Base-by-base conservation (phyloP, 2,329 filamentous ascomycete genomes). In the Hysterium pulicare region DNA sequence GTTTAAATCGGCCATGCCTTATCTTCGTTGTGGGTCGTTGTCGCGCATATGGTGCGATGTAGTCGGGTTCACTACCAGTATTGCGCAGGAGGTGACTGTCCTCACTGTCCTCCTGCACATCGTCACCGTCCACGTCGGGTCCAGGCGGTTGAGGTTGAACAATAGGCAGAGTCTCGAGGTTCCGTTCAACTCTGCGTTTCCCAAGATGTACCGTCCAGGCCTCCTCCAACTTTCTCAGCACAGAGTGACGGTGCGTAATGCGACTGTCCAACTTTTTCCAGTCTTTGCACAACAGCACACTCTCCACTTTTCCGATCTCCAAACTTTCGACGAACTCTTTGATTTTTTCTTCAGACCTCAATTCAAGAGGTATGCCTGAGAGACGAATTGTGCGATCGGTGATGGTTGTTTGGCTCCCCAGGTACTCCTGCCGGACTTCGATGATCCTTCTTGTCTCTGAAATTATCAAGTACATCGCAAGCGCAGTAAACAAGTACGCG, bases 341-440 rank as follows among this genome's bases (percentile, higher is more conserved):
- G 53, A 98, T 88, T 55, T 84, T 84, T 8, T 82, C 79, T 64
- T 97, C 91, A 0, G 86, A 86, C 44, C 87, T 80, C 45, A 97
- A 70, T 19, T 91, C 83, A 3, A 68, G 62, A 0, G 94, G 93
- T 17, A 98, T 91, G 0, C 91, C 91, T 0, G 91, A 93, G 15
- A 98, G 71, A 19, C 89, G 84, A 57, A 98, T 90, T 0, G 93
- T 98, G 23, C 90, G 83, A 67, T 98, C 93, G 1, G 93, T 97
- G 39, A 96, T 81, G n/a, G 91, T 97, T 0, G 87, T 90, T 66
- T 97, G 91, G 17, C 84, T 89, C 10, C 93, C 93, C 8, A 98
- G 77, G 61, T 96, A 98, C 45, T 90, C 83, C 65, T 98, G 93
- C 19, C 93, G 78, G 22, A 91, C 79, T 43, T 84, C 80, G 50